These are phyloP conservation scores for Boletus tomentosulus DNA, from an alignment of 768 basidiomycete species.

Conservation along the genomic window DNA sequence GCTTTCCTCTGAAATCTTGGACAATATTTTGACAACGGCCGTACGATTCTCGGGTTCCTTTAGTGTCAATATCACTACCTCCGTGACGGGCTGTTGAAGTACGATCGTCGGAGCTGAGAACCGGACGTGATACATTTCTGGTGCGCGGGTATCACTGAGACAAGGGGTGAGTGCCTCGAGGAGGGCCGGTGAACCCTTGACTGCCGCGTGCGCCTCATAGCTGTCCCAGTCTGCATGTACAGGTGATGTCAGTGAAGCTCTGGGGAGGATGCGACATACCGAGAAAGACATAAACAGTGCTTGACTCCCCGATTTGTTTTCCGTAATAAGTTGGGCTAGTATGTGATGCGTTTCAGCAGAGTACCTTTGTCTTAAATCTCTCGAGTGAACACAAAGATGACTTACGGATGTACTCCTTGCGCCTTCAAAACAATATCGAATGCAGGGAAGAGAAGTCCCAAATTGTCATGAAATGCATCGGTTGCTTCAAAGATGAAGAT, in stretches of 20 bases:
- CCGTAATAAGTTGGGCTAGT: slow-evolving; percentile 19
- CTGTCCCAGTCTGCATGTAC: slow-evolving; percentile 25
- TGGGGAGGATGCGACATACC: not conserved
- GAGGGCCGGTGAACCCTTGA: slow-evolving; percentile 7
- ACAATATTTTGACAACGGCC: slow-evolving; percentile 7
- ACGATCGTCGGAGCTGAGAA: slow-evolving; percentile 15
- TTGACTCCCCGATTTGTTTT: slow-evolving; percentile 15
- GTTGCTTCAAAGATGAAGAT: slow-evolving; percentile 18
- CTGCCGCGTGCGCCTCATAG: slow-evolving; percentile 15
- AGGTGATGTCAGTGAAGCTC: not conserved
- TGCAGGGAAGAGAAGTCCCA: not conserved
- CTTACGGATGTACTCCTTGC: slow-evolving; percentile 14
- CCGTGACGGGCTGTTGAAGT: slow-evolving; percentile 22
- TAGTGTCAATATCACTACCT: slow-evolving; percentile 14
- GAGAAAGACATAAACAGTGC: slow-evolving; percentile 5
- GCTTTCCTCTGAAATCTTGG: slow-evolving; percentile 10
- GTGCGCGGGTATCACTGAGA: not conserved
- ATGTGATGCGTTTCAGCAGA: not conserved
- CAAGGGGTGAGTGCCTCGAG: not conserved
- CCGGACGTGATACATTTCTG: slow-evolving; percentile 19
- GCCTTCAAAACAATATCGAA: slow-evolving; percentile 8
- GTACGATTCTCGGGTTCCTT: slow-evolving; percentile 24
- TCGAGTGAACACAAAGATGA: not conserved
- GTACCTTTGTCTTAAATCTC: not conserved
- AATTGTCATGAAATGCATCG: slow-evolving; percentile 6